Base-by-base conservation (phyloP, 192 early-diverging fungal species). In the Phlyctochytrium arcticum region DNA sequence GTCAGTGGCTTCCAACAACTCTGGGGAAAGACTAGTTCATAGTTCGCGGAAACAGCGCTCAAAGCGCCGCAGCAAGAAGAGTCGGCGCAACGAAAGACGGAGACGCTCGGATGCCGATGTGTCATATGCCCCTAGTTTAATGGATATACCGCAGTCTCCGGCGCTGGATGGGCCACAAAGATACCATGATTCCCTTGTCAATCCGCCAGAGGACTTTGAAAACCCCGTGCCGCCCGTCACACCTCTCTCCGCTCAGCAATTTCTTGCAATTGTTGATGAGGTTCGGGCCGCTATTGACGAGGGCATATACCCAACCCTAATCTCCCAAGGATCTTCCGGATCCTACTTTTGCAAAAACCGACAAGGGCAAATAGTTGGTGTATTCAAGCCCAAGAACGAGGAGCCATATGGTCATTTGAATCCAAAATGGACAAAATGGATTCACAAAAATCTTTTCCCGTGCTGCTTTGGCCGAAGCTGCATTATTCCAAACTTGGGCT, bases 391-490 rank as follows among this genome's bases (percentile, higher is more conserved):
- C 19, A 81, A 80, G 57, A 78, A 85, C 69, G 84, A 85, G 53
- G 84, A 85, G 59, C 84, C 84, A 12, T 85, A 85, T 39, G 84
- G 84, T 2, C 72, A 73, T 81, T 59, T 90, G 85, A 76, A 89
- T 85, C 68, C 91, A 80, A 94, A 96, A 73, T 96, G 91, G 92
- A 85, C 88, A 2, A 95, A 96, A 67, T 96, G 90, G 91, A 76
- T 94, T 19, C 94, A 96, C 59, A 75, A 89, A 15, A 92, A 91
- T 67, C 50, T 93, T 15, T 88, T 92, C 49, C 90, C 91, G 4
- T 96, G 92, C 66, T 92, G 85, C 53, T 96, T 96, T 83, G 92
- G 93, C 1, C 79, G 91, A 23, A 85, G 79, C 35, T 92, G 89
- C 60, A 68, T 95, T 56, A 94, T 96, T 48, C 92, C 92, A 4